These are phyloP conservation scores for Kwoniella mangroviensis DNA, from an alignment of 768 basidiomycete species.

Conservation along the genomic window DNA sequence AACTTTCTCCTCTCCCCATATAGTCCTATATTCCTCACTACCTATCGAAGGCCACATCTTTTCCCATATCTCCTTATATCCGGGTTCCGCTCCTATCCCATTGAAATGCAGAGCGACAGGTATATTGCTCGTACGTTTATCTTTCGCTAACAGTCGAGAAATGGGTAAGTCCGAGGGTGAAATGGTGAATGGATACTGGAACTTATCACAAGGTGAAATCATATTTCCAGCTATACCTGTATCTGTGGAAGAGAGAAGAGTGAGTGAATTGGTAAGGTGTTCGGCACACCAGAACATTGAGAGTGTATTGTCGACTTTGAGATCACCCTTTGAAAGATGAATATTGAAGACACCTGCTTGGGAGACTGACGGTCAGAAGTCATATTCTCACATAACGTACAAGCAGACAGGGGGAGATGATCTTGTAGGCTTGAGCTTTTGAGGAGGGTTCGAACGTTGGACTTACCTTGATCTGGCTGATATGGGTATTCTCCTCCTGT, in stretches of 20 bases:
- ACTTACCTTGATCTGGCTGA: slow-evolving; percentile 3
- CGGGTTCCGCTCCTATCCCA: slow-evolving; percentile 4
- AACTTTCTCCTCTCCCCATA: background rate
- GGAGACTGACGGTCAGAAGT: no score
- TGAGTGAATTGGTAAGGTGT: background rate
- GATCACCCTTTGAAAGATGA: background rate
- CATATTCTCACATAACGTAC: no score
- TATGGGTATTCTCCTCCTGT: background rate
- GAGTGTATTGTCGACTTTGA: slow-evolving; percentile 1
- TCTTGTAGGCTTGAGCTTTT: no score
- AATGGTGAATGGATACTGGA: slow-evolving; percentile 2
- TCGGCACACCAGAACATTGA: slow-evolving; percentile 6
- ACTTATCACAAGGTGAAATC: background rate
- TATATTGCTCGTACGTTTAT: background rate
- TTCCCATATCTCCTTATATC: background rate
- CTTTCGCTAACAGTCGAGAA: background rate
- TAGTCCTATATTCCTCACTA: background rate
- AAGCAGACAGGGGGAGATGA: no score
- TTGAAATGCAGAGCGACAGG: slow-evolving; percentile 7
- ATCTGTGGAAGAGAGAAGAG: background rate
- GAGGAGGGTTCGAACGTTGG: background rate
- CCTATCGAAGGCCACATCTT: background rate
- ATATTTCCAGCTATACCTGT: no score
- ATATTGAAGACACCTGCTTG: background rate
- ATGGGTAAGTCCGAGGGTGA: background rate